These are phyloP conservation scores for Dissophora globulifera DNA, from an alignment of 192 early-diverging fungal genomes.

Conservation along the genomic window DNA sequence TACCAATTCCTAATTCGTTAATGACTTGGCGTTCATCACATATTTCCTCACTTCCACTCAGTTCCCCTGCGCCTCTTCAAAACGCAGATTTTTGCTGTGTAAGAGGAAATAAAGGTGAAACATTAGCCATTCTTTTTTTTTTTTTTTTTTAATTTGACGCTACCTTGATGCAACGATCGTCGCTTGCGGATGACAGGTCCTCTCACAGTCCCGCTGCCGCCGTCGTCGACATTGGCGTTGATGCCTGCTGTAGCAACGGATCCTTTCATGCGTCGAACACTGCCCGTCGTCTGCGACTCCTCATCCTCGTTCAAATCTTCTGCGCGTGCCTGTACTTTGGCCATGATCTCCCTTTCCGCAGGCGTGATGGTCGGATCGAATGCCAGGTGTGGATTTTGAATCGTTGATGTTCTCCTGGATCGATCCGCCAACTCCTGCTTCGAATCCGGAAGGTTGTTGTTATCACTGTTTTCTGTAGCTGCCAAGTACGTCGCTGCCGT, in stretches of 20 bases:
- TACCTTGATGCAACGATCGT: constrained; percentile 49
- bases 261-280: background rate
- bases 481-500: background rate
- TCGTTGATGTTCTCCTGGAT: constrained; percentile 5
- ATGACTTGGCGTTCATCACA: too few relatives aligned
- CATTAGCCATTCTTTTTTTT: too few relatives aligned
- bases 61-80: too few relatives aligned
- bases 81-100: too few relatives aligned
- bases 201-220: background rate
- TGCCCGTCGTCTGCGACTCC: background rate
- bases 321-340: background rate
- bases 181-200: constrained; percentile 31
- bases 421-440: constrained; percentile 9
- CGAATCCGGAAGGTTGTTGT: too few relatives aligned
- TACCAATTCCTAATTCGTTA: too few relatives aligned
- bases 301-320: background rate
- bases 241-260: too few relatives aligned
- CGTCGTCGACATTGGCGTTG: too few relatives aligned
- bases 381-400: constrained; percentile 28
- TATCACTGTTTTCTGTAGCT: background rate
- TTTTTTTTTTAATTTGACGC: background rate
- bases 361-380: constrained; percentile 36
- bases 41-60: too few relatives aligned
- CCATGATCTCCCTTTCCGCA: constrained; percentile 1
- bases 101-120: too few relatives aligned